Conservation (phyloP, 1,284 basidiomycete species). For the Boletus semigastroideus region DNA sequence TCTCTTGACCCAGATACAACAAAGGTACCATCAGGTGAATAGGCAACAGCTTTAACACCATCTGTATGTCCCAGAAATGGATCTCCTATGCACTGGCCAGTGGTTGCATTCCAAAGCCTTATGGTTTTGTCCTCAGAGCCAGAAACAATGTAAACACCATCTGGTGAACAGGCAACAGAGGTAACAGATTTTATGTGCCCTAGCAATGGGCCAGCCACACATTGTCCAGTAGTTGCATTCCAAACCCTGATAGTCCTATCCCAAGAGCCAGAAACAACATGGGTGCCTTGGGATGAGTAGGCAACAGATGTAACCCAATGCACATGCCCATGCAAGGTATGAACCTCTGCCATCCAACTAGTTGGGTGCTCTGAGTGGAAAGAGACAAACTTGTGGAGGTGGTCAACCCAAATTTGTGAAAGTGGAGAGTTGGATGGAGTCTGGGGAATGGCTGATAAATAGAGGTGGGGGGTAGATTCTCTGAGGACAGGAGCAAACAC, state of each 20-base stretch:
- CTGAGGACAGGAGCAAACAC: background rate
- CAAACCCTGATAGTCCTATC: background rate
- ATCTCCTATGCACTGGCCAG: background rate
- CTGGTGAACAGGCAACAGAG: background rate
- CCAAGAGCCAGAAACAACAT: fast-evolving
- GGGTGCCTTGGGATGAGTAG: background rate
- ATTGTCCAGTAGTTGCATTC: background rate
- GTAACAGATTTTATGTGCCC: background rate
- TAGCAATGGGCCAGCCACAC: background rate
- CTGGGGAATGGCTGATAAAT: constrained; percentile 2
- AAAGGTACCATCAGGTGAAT: background rate
- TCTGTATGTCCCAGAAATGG: background rate
- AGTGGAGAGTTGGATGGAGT: background rate
- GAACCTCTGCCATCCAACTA: background rate
- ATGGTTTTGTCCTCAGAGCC: background rate
- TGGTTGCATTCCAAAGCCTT: background rate
- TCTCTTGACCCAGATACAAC: background rate
- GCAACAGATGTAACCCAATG: background rate
- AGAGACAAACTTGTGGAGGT: background rate
- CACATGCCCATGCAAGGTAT: background rate
- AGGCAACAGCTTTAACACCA: background rate
- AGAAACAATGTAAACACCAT: background rate
- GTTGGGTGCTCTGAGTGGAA: background rate
- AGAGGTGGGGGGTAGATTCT: background rate
- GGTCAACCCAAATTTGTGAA: background rate